Percentiles rank a stretch among this genome's conserved stretches.
phyloP scores from a whole-genome alignment of 2,329 filamentous ascomycete genomes.

The Aureobasidium vineae region DNA sequence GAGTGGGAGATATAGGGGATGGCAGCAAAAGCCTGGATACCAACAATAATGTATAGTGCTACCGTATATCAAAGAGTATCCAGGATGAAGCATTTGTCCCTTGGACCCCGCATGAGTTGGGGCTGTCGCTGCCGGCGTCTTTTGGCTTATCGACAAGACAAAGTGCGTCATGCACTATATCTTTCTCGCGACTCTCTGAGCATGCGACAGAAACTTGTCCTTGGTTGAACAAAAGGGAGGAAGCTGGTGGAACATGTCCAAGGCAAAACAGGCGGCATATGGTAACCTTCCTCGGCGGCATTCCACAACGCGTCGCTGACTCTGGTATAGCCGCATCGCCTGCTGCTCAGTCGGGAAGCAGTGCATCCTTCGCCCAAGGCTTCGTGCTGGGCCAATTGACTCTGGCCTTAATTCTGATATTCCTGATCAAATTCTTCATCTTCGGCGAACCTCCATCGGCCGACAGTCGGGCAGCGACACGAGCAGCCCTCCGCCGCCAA shows the following conservation, averaged over 20 bases:
- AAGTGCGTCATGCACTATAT: constrained; percentile 20
- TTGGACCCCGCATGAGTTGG: constrained; percentile 1
- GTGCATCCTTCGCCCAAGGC: constrained; percentile 88
- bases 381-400: constrained; percentile 91
- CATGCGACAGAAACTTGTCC: not conserved
- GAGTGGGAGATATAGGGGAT: not conserved
- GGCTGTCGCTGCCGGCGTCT: not conserved
- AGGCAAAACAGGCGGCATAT: constrained; percentile 35
- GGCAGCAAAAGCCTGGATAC: not conserved
- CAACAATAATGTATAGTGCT: constrained; percentile 6
- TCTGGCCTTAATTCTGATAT: constrained; percentile 83
- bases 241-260: constrained; percentile 34
- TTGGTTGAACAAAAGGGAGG: not conserved
- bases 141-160: constrained; percentile 23
- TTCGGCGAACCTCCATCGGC: constrained; percentile 89
- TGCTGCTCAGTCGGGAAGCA: constrained; percentile 14
- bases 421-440: constrained; percentile 99
- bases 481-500: constrained; percentile 71
- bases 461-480: constrained; percentile 72
- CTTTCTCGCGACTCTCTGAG: not conserved
- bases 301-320: not conserved
- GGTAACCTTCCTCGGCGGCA: constrained; percentile 7
- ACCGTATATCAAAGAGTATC: not conserved
- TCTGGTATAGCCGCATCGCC: constrained; percentile 11
- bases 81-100: not conserved